Evolutionary conservation across 1,139 yeast genomes (phyloP).

Genomic region (Magnusiomyces paraingens): DNA sequence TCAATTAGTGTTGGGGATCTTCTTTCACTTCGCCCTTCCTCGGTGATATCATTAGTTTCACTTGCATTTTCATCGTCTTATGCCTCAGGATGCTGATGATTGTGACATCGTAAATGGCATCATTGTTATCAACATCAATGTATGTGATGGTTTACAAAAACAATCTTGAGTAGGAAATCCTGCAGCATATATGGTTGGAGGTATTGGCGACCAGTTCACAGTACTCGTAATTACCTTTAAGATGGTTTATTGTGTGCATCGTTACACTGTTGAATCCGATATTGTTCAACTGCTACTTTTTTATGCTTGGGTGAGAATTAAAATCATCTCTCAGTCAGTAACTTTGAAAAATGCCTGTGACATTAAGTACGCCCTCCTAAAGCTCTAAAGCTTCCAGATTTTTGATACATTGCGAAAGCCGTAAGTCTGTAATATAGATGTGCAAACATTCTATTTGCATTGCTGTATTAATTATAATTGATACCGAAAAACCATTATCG

Average conservation of each 20-base stretch:
- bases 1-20: too few relatives aligned
- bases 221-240: neutral
- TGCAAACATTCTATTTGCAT: neutral
- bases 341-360: neutral
- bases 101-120: neutral
- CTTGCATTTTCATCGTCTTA: neutral
- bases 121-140: neutral
- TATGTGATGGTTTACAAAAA: neutral
- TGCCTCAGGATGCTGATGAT: neutral
- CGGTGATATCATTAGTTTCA: neutral
- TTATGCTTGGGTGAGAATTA: neutral
- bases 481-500: neutral
- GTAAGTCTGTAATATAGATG: neutral
- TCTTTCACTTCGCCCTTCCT: too few relatives aligned
- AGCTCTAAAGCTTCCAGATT: conserved; percentile 1
- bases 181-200: neutral
- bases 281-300: neutral
- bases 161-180: neutral
- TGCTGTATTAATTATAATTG: neutral
- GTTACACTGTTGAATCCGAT: neutral
- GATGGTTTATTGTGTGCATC: neutral
- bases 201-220: conserved; percentile 1
- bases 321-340: neutral
- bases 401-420: neutral
- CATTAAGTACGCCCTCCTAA: neutral